These are phyloP conservation scores for Nakazawaea wickerhamii DNA, from an alignment of 805 yeast species.

Conservation along the genomic window DNA sequence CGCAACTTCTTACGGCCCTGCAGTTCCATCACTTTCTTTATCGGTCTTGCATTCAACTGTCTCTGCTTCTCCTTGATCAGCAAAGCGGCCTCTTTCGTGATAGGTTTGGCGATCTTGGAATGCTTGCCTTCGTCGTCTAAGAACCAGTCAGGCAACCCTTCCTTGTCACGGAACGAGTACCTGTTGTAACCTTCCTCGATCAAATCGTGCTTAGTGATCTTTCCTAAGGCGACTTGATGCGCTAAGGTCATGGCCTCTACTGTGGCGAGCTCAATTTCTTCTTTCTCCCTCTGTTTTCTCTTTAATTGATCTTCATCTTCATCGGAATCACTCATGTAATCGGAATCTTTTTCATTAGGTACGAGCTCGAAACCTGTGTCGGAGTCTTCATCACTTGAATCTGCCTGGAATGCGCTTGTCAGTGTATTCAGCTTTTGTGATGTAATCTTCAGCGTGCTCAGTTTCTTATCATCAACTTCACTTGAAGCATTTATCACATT, in stretches of 20 bases:
- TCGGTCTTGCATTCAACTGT: conserved; percentile 93
- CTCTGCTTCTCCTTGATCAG: conserved; percentile 71
- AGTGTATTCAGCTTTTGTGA: too few relatives aligned
- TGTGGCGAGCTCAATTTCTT: conserved; percentile 78
- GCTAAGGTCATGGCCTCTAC: conserved; percentile 98
- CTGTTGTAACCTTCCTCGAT: conserved; percentile 91
- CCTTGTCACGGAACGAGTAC: conserved; percentile 86
- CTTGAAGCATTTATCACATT: too few relatives aligned
- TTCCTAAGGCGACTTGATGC: conserved; percentile 89
- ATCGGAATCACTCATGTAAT: conserved; percentile 42
- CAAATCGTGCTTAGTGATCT: conserved; percentile 75
- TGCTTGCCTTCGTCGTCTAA: conserved; percentile 86
- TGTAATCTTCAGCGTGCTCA: too few relatives aligned
- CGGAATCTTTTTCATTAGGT: conserved; percentile 26
- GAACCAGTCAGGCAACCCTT: conserved; percentile 96
- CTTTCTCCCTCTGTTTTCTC: conserved; percentile 42
- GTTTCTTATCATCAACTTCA: too few relatives aligned
- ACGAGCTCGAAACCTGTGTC: conserved; percentile 42
- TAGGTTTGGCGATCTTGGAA: conserved; percentile 81
- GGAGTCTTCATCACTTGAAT: conserved; percentile 34
- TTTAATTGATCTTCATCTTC: conserved; percentile 46
- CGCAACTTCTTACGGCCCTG: conserved; percentile 94
- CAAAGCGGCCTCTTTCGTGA: conserved; percentile 87
- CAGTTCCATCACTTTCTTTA: conserved; percentile 97
- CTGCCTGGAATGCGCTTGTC: too few relatives aligned